These are phyloP conservation scores for Cichorium intybus DNA, from an alignment of 140 eudicot genomes.

Conservation along the genomic window DNA sequence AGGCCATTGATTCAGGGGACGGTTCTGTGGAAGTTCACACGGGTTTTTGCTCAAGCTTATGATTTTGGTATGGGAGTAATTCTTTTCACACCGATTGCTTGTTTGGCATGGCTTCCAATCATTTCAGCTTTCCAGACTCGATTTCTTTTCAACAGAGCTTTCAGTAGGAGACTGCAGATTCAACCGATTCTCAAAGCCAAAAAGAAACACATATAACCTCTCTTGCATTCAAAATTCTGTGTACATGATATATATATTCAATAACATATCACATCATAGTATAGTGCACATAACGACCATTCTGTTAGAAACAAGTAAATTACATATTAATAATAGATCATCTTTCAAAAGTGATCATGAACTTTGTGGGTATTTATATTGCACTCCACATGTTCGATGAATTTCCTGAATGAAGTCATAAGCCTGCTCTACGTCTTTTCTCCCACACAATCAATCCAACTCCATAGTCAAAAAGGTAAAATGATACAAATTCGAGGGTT, in stretches of 20 bases:
- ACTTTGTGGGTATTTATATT: slow-evolving; percentile 33
- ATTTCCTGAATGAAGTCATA: slow-evolving; percentile 47
- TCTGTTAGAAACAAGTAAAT: slow-evolving; percentile 12
- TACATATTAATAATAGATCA: slow-evolving; percentile 33
- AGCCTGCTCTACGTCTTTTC: background rate
- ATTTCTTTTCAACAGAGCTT: slow-evolving; percentile 89
- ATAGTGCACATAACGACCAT: slow-evolving; percentile 26
- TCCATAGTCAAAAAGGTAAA: background rate
- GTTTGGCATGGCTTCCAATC: slow-evolving; percentile 87
- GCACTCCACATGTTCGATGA: slow-evolving; percentile 64
- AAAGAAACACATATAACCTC: slow-evolving; percentile 46
- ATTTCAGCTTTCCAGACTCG: slow-evolving; percentile 88
- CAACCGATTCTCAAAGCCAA: slow-evolving; percentile 85
- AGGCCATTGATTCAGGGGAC: slow-evolving; percentile 65
- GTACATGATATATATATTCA: slow-evolving; percentile 15
- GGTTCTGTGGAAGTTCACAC: slow-evolving; percentile 70
- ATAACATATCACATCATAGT: slow-evolving; percentile 19
- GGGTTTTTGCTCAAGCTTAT: slow-evolving; percentile 80
- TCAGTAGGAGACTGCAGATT: slow-evolving; percentile 81
- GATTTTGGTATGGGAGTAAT: slow-evolving; percentile 89
- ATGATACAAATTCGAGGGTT: background rate
- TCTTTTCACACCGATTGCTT: slow-evolving; percentile 77
- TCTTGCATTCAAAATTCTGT: slow-evolving; percentile 14
- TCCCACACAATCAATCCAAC: background rate
- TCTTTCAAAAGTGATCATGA: slow-evolving; percentile 29